A percentile compares a stretch with the other conserved stretches of the same genome.
Conservation (phyloP, 1,139 yeast species). For the Pichia sp. region DNA sequence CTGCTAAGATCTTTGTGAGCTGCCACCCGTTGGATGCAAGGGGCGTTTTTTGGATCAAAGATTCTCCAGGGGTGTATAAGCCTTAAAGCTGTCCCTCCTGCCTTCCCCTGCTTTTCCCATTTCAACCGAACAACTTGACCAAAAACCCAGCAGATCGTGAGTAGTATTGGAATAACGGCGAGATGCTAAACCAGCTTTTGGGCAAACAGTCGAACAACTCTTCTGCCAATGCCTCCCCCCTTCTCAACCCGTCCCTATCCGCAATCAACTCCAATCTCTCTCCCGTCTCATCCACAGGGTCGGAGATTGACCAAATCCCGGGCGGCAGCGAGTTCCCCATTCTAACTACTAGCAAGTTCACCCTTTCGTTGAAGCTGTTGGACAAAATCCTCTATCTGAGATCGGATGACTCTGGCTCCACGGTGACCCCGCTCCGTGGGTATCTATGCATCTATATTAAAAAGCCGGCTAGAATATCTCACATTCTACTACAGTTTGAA, state of each 20-base stretch:
- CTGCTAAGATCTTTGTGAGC: too few species aligned
- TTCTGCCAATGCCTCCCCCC: background rate
- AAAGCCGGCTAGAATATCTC: conserved; percentile 15
- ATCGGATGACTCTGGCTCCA: conserved; percentile 7
- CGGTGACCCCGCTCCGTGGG: conserved; percentile 23
- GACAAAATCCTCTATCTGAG: conserved; percentile 18
- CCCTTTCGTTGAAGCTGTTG: conserved; percentile 12
- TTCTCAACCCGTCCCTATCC: background rate
- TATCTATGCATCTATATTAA: conserved; percentile 20
- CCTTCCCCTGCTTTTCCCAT: too few species aligned
- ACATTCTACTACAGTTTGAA: conserved; percentile 12
- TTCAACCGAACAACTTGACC: too few species aligned
- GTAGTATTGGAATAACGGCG: too few species aligned
- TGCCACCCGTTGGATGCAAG: too few species aligned
- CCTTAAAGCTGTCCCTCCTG: too few species aligned
- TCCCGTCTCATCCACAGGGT: conserved; percentile 7
- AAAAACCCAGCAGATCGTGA: too few species aligned
- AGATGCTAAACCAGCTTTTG: background rate
- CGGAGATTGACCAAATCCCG: conserved; percentile 11
- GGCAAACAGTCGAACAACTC: background rate
- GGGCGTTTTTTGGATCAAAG: too few species aligned
- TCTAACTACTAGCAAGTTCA: conserved; percentile 8
- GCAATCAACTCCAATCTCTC: conserved; percentile 2
- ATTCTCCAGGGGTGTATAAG: too few species aligned
- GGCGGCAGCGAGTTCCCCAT: conserved; percentile 11